Conservation (phyloP, 2,329 filamentous ascomycete genomes). For the Tolypocladium guangdongense region DNA sequence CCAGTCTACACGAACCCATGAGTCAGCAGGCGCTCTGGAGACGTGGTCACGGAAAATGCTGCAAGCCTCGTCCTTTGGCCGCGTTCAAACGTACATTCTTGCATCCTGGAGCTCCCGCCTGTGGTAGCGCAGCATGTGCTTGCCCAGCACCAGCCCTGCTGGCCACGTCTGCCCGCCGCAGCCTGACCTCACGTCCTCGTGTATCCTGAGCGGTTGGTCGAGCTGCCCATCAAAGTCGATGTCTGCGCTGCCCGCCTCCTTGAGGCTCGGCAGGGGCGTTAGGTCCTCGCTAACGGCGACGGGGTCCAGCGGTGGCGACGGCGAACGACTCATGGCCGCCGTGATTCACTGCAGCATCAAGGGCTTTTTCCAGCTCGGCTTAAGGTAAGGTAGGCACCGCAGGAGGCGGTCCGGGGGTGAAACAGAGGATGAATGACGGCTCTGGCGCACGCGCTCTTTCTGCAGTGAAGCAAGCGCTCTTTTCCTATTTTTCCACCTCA, state of each 20-base stretch:
- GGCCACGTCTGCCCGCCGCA: conserved; percentile 95
- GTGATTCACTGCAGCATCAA: background rate
- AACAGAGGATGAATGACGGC: background rate
- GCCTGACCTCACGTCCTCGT: conserved; percentile 76
- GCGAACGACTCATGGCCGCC: conserved; percentile 17
- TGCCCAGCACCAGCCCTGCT: conserved; percentile 77
- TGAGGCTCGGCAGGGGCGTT: conserved; percentile 49
- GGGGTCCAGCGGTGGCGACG: conserved; percentile 39
- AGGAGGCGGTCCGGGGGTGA: background rate
- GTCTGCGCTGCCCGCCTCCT: conserved; percentile 38
- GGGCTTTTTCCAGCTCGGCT: background rate
- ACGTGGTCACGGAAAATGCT: background rate
- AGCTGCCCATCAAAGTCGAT: conserved; percentile 67
- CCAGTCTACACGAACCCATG: conserved; percentile 47
- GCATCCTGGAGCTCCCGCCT: conserved; percentile 50
- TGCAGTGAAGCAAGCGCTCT: background rate
- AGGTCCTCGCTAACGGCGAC: conserved; percentile 42
- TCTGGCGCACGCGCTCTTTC: too few relatives aligned
- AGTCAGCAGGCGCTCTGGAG: conserved; percentile 9
- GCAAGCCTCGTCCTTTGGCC: conserved; percentile 4
- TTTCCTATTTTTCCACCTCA: background rate
- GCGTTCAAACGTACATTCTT: conserved; percentile 52
- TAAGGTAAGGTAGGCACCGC: background rate
- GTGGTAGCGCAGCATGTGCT: conserved; percentile 73
- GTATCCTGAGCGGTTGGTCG: conserved; percentile 56